Conservation (phyloP, 225 moss, liverwort and hornwort species). For the Rhytidiadelphus loreus region DNA sequence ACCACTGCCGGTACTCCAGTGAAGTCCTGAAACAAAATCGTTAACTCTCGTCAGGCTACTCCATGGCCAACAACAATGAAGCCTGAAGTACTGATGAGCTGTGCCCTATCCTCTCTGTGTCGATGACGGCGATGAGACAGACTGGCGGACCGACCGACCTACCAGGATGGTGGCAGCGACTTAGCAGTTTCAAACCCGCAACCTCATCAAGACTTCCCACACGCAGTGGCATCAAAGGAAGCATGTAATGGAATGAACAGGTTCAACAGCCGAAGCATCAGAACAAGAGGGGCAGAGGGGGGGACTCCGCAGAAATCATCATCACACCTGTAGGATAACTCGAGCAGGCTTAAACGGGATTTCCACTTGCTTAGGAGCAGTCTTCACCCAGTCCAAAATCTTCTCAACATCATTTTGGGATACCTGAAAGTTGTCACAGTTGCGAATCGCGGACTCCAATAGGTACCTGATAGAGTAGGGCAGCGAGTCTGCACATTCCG, state of each 20-base stretch:
- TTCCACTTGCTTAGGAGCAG: constrained; percentile 68
- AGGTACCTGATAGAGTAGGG: constrained; percentile 68
- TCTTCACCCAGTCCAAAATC: constrained; percentile 76
- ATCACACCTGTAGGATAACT: constrained; percentile 69
- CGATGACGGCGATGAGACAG: background rate
- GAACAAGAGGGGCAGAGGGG: background rate
- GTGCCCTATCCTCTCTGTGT: background rate
- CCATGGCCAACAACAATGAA: background rate
- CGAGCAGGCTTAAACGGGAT: constrained; percentile 89
- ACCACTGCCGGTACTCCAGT: constrained; percentile 96
- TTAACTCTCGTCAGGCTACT: background rate
- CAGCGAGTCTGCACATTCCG: constrained; percentile 12
- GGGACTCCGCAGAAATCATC: background rate
- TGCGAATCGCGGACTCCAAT: constrained; percentile 66
- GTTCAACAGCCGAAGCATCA: background rate
- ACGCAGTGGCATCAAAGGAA: background rate
- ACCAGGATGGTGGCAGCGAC: background rate
- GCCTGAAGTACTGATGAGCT: background rate
- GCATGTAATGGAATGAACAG: background rate
- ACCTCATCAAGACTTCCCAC: background rate
- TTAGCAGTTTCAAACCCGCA: background rate
- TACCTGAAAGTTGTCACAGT: constrained; percentile 69
- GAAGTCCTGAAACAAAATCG: constrained; percentile 50
- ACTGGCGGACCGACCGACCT: background rate
- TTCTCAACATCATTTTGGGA: constrained; percentile 59